Base-by-base conservation (phyloP, 75 land plant genomes). In the Azolla pinnata region DNA sequence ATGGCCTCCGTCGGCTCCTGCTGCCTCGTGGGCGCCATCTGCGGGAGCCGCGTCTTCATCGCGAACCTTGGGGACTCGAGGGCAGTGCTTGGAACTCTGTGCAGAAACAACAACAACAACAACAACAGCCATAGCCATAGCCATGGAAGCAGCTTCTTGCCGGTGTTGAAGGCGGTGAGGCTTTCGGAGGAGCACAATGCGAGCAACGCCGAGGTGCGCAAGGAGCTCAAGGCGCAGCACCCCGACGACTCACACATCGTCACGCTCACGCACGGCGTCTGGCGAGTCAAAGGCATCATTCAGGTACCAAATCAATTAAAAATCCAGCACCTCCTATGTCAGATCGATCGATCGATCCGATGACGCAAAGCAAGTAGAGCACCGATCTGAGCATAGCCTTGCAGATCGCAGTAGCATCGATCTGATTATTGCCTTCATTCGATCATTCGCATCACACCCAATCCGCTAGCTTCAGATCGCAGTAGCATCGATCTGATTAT, bases 1-100 rank as follows among this genome's bases (percentile, higher is more conserved):
- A 74, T 83, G 30, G 87, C 81, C 33, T 72, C 87, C 8, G 87
- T 83, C n/a, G 87, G 90, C n/a, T 79, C 90, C 1, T 86, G 90
- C 54, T 86, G 90, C 59, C 68, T 86, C 7, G 67, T 86, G 24
- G 90, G 90, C 4, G 90, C 75, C 0, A 79, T 86, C 44, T 59
- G 75, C 19, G 49, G 21, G 10, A 64, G 68, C 21, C 65, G 65
- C 31, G 54, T 44, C 14, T 83, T 79, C 45, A 66, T 86, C 14
- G 90, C 90, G 14, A 86, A 86, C 62, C 57, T 83, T 14, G 90
- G 90, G 0, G 49, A 46, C 14, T 46, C 49, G 2, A 46, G 49
- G 49, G 49, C 21, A 18, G 49, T 46, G 4, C 49, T 46, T 14
- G 49, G 49, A 46, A 46, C 49, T 4, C 23, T 46, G 2, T 18